Conservation (phyloP, 441 rosid species). For the Melastoma candidum region DNA sequence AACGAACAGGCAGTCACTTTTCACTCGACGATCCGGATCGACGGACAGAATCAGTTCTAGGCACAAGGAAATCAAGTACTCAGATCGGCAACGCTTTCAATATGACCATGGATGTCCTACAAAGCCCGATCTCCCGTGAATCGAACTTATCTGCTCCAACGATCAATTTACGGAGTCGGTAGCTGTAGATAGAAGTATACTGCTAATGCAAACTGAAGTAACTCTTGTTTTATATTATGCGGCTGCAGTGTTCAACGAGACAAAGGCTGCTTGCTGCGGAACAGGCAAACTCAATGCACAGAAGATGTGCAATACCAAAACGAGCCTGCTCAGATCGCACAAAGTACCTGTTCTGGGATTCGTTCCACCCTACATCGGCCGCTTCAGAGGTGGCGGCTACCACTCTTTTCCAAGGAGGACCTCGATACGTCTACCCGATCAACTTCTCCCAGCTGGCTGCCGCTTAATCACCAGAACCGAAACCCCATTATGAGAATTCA, state of each 20-base stretch:
- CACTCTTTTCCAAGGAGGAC: constrained; percentile 32
- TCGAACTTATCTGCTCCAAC: no score
- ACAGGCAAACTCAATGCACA: constrained; percentile 24
- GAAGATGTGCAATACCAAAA: constrained; percentile 17
- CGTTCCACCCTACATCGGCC: constrained; percentile 33
- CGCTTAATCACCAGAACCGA: constrained; percentile 11
- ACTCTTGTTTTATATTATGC: neutral
- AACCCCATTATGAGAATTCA: no score
- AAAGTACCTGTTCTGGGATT: constrained; percentile 44
- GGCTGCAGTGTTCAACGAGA: constrained; percentile 31
- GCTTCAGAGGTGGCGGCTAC: constrained; percentile 41
- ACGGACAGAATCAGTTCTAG: constrained; percentile 33
- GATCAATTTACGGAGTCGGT: no score
- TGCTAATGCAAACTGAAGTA: neutral
- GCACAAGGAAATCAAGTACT: constrained; percentile 27
- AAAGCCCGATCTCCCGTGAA: constrained; percentile 28
- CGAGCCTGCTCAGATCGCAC: constrained; percentile 24
- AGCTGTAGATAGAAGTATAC: no score
- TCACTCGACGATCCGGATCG: constrained; percentile 13
- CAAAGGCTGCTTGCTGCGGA: constrained; percentile 36
- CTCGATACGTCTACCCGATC: constrained; percentile 30
- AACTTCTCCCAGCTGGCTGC: constrained; percentile 34
- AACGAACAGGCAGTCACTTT: constrained; percentile 31
- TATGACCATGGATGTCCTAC: constrained; percentile 37
- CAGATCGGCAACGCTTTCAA: constrained; percentile 35